These are phyloP conservation scores for Chlorella sp. DNA, from an alignment of 139 green algal species.

Conservation along the genomic window DNA sequence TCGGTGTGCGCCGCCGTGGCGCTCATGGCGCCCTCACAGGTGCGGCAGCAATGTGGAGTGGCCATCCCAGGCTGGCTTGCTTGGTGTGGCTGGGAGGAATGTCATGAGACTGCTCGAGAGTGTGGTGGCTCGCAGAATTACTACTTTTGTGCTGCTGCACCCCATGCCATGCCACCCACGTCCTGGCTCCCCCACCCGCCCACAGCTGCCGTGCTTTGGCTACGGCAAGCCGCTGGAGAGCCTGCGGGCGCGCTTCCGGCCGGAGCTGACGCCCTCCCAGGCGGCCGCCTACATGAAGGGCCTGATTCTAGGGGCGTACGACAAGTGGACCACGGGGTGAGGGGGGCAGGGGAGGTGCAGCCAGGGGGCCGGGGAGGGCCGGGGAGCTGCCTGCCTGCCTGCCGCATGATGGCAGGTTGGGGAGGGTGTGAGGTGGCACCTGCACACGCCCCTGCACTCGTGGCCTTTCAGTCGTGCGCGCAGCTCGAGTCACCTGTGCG, in stretches of 20 bases:
- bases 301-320: constrained; percentile 86
- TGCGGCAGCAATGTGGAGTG: background rate
- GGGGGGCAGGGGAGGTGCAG: background rate
- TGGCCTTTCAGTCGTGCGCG: no score
- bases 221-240: constrained; percentile 67
- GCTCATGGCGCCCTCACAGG: constrained; percentile 60
- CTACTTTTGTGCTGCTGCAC: background rate
- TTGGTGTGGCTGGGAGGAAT: no score
- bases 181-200: background rate
- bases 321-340: constrained; percentile 66
- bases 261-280: constrained; percentile 75
- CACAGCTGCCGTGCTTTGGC: constrained; percentile 79
- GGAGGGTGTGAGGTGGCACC: background rate
- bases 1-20: constrained; percentile 62
- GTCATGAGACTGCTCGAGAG: no score
- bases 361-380: no score
- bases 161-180: background rate
- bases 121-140: no score
- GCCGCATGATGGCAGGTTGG: no score
- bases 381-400: no score
- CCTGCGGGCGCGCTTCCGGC: constrained; percentile 70
- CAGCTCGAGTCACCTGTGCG: no score
- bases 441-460: background rate
- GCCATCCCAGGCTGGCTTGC: background rate
- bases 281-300: constrained; percentile 79